A percentile compares a stretch with the other conserved stretches of the same genome.
phyloP scores from a whole-genome alignment of 371 early-diverging fungal genomes.

The Mucor mucedo region DNA sequence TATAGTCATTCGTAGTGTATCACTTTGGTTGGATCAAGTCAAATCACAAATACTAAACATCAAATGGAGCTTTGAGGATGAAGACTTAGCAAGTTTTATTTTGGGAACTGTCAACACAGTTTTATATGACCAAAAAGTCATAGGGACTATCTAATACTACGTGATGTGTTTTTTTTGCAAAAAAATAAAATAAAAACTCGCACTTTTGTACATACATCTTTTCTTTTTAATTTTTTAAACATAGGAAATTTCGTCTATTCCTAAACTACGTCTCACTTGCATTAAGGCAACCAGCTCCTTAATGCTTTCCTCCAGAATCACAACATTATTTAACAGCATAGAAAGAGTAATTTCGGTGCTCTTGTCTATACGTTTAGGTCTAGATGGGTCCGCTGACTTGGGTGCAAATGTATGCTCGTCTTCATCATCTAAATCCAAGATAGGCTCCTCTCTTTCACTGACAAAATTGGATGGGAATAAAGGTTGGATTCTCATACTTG shows the following conservation, averaged over 20 bases:
- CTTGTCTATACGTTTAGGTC: slow-evolving; percentile 41
- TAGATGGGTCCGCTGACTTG: slow-evolving; percentile 40
- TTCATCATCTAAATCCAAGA: slow-evolving; percentile 45
- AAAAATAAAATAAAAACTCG: too few relatives aligned
- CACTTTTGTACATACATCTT: too few relatives aligned
- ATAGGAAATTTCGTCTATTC: slow-evolving; percentile 63
- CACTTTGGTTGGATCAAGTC: slow-evolving; percentile 12
- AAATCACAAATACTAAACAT: slow-evolving; percentile 17
- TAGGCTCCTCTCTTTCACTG: slow-evolving; percentile 51
- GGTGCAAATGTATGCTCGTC: slow-evolving; percentile 56
- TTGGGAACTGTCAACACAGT: slow-evolving; percentile 31
- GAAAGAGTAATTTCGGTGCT: slow-evolving; percentile 65
- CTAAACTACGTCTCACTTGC: slow-evolving; percentile 78
- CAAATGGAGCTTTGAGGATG: slow-evolving; percentile 34
- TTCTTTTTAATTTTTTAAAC: slow-evolving; percentile 3
- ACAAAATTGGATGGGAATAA: slow-evolving; percentile 65
- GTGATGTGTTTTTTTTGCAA: too few relatives aligned
- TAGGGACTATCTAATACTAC: neutral
- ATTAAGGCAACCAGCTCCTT: slow-evolving; percentile 89
- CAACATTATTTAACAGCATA: slow-evolving; percentile 83
- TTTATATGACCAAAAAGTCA: slow-evolving; percentile 9
- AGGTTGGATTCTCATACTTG: slow-evolving; percentile 58
- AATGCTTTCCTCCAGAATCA: slow-evolving; percentile 89
- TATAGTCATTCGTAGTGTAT: slow-evolving; percentile 27
- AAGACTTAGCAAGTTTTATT: slow-evolving; percentile 36